Percentiles rank a stretch among this genome's conserved stretches.
phyloP scores from a whole-genome alignment of 352 stramenopile species.

The Elongisporangium anandrum region DNA sequence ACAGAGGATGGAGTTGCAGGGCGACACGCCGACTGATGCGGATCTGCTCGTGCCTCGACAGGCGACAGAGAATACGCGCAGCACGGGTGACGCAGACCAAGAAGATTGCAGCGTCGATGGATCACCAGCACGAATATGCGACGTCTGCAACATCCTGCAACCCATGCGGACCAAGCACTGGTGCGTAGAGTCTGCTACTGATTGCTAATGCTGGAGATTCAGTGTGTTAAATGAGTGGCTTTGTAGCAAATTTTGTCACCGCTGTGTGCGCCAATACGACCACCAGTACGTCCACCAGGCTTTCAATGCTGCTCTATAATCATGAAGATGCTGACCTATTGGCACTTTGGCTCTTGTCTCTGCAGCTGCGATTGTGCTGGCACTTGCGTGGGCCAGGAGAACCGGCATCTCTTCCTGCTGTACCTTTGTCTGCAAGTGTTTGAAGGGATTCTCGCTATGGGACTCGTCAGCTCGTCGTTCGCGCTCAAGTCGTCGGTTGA shows the following conservation, averaged over 20 bases:
- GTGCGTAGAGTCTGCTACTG: slow-evolving; percentile 14
- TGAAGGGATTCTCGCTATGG: slow-evolving; percentile 43
- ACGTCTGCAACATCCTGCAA: slow-evolving; percentile 52
- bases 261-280: slow-evolving; percentile 74
- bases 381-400: slow-evolving; percentile 67
- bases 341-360: too few species aligned
- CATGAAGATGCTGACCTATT: too few species aligned
- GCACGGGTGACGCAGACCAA: neutral
- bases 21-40: slow-evolving; percentile 18
- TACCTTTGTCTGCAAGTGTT: slow-evolving; percentile 60
- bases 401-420: slow-evolving; percentile 59
- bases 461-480: slow-evolving; percentile 46
- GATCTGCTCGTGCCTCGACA: slow-evolving; percentile 19
- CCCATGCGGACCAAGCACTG: slow-evolving; percentile 73
- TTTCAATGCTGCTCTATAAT: too few species aligned
- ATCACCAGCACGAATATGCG: slow-evolving; percentile 42
- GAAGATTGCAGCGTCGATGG: neutral
- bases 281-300: slow-evolving; percentile 62
- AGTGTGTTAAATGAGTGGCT: slow-evolving; percentile 5
- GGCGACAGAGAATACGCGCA: slow-evolving; percentile 1
- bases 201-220: neutral
- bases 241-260: slow-evolving; percentile 63
- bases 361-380: slow-evolving; percentile 73
- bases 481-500: slow-evolving; percentile 49
- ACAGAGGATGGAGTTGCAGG: neutral